Conservation (phyloP, 208 protist species). For the Trypanosoma mega region DNA sequence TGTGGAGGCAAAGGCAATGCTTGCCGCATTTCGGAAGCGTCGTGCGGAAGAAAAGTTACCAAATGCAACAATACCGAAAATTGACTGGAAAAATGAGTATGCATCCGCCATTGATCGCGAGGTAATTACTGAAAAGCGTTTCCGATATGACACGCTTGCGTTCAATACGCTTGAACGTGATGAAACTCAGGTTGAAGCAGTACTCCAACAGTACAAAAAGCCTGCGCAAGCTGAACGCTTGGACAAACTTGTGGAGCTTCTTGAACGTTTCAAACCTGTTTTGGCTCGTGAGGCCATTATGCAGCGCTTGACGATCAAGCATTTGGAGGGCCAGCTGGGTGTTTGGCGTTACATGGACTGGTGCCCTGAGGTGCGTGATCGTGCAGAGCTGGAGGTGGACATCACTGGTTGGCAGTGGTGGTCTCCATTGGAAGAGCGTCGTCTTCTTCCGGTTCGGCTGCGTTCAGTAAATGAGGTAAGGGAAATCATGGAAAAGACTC, state of each 20-base stretch:
- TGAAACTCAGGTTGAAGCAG: conserved; percentile 81
- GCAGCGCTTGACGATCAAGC: conserved; percentile 91
- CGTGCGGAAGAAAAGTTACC: conserved; percentile 61
- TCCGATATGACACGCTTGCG: conserved; percentile 84
- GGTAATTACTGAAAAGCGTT: conserved; percentile 84
- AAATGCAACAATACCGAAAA: conserved; percentile 56
- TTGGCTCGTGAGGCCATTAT: conserved; percentile 91
- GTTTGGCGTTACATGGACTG: conserved; percentile 94
- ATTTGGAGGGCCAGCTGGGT: conserved; percentile 91
- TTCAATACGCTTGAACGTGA: conserved; percentile 78
- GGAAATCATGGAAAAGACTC: conserved; percentile 84
- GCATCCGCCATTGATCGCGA: conserved; percentile 76
- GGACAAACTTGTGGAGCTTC: conserved; percentile 83
- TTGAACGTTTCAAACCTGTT: conserved; percentile 93
- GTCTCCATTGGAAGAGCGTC: conserved; percentile 83
- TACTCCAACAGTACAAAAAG: conserved; percentile 85
- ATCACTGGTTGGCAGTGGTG: conserved; percentile 87
- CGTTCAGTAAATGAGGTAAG: conserved; percentile 88
- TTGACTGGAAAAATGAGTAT: conserved; percentile 86
- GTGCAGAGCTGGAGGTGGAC: conserved; percentile 89
- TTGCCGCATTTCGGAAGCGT: conserved; percentile 70
- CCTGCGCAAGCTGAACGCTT: conserved; percentile 84
- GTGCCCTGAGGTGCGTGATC: conserved; percentile 91
- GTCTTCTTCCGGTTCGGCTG: conserved; percentile 82
- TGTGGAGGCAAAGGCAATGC: conserved; percentile 70